phyloP scores from a whole-genome alignment of 768 basidiomycete species.

The Termitomyces sp. region DNA sequence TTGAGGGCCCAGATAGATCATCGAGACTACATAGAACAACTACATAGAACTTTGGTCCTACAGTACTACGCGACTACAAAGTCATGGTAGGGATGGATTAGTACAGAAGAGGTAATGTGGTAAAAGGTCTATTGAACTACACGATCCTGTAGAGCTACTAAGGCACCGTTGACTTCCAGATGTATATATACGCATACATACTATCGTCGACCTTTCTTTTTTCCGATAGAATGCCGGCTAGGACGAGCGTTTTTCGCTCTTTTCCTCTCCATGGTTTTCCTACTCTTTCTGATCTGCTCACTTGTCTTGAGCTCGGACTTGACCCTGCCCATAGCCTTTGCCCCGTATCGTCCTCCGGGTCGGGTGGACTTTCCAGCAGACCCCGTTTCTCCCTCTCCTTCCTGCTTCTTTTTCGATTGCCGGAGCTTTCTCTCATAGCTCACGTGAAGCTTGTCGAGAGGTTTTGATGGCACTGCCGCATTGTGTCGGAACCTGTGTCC shows the following conservation, averaged over 20 bases:
- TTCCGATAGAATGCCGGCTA: slow-evolving; percentile 22
- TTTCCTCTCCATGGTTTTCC: slow-evolving; percentile 59
- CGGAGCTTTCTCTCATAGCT: slow-evolving; percentile 73
- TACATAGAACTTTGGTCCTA: too few species aligned
- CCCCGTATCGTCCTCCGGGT: slow-evolving; percentile 44
- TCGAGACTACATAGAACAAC: too few species aligned
- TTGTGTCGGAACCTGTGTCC: slow-evolving; percentile 73
- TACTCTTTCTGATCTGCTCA: slow-evolving; percentile 79
- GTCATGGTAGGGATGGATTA: too few species aligned
- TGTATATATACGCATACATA: background rate
- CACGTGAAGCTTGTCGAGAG: slow-evolving; percentile 65
- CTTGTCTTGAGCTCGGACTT: slow-evolving; percentile 82
- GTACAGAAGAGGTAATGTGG: too few species aligned
- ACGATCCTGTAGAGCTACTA: too few species aligned
- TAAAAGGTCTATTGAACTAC: too few species aligned
- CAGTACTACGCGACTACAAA: too few species aligned
- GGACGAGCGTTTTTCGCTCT: slow-evolving; percentile 82
- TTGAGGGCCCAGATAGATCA: too few species aligned
- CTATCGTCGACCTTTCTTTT: slow-evolving; percentile 38
- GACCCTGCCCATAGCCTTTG: slow-evolving; percentile 56
- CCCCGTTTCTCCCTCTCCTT: slow-evolving; percentile 19
- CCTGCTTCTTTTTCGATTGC: slow-evolving; percentile 50
- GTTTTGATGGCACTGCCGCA: slow-evolving; percentile 57
- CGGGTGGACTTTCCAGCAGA: slow-evolving; percentile 21
- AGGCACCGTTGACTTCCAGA: too few species aligned